Base-by-base conservation (phyloP, 345 rosid genomes). In the Psidium guajava region DNA sequence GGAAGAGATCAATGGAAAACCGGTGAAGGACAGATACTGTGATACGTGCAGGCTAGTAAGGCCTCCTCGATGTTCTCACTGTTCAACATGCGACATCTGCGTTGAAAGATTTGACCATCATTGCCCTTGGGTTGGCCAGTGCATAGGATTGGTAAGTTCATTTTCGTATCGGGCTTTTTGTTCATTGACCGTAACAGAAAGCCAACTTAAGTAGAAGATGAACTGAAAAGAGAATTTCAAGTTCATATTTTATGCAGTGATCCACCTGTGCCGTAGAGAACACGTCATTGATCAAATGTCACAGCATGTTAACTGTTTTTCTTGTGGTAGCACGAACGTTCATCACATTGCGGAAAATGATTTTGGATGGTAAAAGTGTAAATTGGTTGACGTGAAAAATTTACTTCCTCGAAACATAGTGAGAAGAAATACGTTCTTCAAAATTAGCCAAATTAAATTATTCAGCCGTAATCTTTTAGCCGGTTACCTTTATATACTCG, bases 81-180 rank as follows among this genome's bases (percentile, higher is more conserved):
- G 99, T 87, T 96, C 99, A 2, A 94, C 94, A 89, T 98, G 99
- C 87, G 94, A 98, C 86, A 98, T 96, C 90, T 98, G 99, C 73
- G 97, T 98, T n/a, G 92, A 98, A 83, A 94, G 92, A 85, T 98
- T 96, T 82, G 99, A 98, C 84, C 99, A 98, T 86, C 99, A 98
- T 88, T 98, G 99, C 90, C 99, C 99, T 91, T 98, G 99, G 99
- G 98, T 98, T 91, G 99, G 99, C 84, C 99, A 98, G 83, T 98
- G 99, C 90, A 94, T 98, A 84, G 99, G 99, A 90, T 84, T 92
- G 96, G 99, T 97, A 95, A 92, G 86, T 27, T 54, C 59, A 54
- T 88, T 84, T 81, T 82, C 22, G 16, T 15, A 22, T 85, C 59
- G 85, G 51, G 69, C 81, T 47, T 18, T 27, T 28, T 64, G 50